Evolutionary conservation across 305 asterid genomes (phyloP).

Genomic region (Euphrasia arctica): DNA sequence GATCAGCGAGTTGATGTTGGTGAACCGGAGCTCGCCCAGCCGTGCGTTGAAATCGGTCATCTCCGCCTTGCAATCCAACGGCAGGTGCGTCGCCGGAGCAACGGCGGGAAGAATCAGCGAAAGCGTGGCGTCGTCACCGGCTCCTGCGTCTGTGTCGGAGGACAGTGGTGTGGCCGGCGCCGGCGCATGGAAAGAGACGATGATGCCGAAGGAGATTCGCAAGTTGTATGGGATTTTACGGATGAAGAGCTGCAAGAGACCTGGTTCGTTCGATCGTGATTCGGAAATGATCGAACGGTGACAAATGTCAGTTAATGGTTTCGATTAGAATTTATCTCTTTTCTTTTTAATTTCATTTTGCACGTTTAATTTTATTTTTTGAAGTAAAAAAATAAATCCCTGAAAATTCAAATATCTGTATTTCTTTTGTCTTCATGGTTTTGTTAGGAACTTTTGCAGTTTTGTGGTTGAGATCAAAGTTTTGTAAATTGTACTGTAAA

Average conservation of each 20-base stretch:
- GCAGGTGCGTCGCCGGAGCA: constrained; percentile 12
- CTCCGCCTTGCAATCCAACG: constrained; percentile 50
- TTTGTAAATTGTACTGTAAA: neutral
- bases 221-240: constrained; percentile 62
- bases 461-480: neutral
- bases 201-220: constrained; percentile 57
- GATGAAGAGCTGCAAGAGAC: constrained; percentile 55
- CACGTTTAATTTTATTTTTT: neutral
- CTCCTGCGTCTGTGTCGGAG: constrained; percentile 39
- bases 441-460: neutral
- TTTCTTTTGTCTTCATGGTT: neutral
- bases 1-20: constrained; percentile 74
- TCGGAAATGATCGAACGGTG: constrained; percentile 43
- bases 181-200: constrained; percentile 55
- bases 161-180: constrained; percentile 40
- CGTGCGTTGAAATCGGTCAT: constrained; percentile 72
- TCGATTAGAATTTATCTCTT: neutral
- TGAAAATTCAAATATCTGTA: constrained; percentile 1
- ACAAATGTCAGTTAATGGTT: constrained; percentile 1
- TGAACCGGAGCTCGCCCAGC: constrained; percentile 63
- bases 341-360: neutral
- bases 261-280: constrained; percentile 54
- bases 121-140: constrained; percentile 40
- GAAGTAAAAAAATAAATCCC: neutral
- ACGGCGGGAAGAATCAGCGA: constrained; percentile 31